Evolutionary conservation across 305 asterid genomes (phyloP).

Genomic region (Fraxinus greggii): DNA sequence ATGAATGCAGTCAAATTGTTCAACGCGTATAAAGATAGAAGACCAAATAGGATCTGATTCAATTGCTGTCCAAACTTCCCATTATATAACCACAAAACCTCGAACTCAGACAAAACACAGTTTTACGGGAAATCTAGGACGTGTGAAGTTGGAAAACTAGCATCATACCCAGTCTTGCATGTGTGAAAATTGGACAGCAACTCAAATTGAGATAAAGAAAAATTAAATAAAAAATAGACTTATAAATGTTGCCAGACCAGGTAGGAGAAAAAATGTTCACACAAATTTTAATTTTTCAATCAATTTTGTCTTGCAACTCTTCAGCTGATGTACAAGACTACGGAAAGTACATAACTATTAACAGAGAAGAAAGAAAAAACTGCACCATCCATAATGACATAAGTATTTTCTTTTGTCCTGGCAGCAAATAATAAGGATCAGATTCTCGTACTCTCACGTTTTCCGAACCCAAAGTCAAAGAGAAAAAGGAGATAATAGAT

Average conservation of each 20-base stretch:
- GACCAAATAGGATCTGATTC: not conserved
- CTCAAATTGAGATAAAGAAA: not conserved
- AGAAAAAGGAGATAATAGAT: not conserved
- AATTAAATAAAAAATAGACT: not conserved
- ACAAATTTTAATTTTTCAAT: not conserved
- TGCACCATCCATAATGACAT: not conserved
- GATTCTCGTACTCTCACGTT: not conserved
- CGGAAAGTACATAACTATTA: not conserved
- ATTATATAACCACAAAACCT: not conserved
- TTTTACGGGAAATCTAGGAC: not conserved
- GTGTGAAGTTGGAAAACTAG: not conserved
- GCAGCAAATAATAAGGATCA: not conserved
- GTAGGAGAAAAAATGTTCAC: not conserved
- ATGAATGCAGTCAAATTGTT: not conserved
- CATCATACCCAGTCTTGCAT: not conserved
- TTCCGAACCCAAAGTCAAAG: not conserved
- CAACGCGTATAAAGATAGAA: not conserved
- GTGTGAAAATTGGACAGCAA: not conserved
- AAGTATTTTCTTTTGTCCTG: not conserved
- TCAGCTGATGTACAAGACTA: not conserved
- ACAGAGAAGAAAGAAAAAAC: not conserved
- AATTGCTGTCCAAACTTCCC: not conserved
- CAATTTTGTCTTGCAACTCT: not conserved
- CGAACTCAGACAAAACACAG: not conserved
- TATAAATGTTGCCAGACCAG: not conserved